Conservation (phyloP, 441 rosid species). For the Erodium trifolium region DNA sequence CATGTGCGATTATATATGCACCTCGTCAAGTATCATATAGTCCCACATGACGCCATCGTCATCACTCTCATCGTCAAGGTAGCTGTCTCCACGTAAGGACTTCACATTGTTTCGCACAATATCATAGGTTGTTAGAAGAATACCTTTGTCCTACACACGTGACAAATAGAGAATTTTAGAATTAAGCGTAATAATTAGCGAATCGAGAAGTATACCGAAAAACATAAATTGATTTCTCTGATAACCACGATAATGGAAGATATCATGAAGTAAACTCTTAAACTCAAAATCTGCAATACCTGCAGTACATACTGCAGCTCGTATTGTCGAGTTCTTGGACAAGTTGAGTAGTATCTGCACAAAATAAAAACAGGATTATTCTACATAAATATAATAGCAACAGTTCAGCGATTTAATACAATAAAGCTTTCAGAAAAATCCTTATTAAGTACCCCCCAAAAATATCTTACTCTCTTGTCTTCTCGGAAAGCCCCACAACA, state of each 20-base stretch:
- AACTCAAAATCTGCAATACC: conserved; percentile 31
- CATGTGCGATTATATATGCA: conserved; percentile 17
- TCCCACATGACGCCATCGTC: conserved; percentile 70
- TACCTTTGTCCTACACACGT: conserved; percentile 59
- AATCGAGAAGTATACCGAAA: background rate
- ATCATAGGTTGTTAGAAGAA: conserved; percentile 89
- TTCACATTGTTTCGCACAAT: conserved; percentile 81
- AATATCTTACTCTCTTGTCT: conserved; percentile 67
- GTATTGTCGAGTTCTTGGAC: conserved; percentile 67
- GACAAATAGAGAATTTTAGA: conserved; percentile 16
- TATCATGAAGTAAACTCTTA: background rate
- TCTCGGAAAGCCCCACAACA: conserved; percentile 66
- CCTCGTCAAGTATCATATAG: conserved; percentile 98
- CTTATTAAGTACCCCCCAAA: background rate
- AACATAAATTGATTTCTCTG: background rate
- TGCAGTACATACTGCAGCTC: conserved; percentile 77
- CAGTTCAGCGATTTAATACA: background rate
- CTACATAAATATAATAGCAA: conserved; percentile 3
- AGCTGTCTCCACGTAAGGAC: conserved; percentile 48
- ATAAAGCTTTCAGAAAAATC: background rate
- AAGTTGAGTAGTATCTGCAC: conserved; percentile 64
- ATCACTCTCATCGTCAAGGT: conserved; percentile 37
- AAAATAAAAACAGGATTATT: conserved; percentile 13
- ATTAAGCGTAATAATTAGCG: background rate
- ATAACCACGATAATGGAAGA: conserved; percentile 15